Evolutionary conservation across 495 filamentous ascomycete genomes (phyloP).

Genomic region (Elasticomyces elasticus): DNA sequence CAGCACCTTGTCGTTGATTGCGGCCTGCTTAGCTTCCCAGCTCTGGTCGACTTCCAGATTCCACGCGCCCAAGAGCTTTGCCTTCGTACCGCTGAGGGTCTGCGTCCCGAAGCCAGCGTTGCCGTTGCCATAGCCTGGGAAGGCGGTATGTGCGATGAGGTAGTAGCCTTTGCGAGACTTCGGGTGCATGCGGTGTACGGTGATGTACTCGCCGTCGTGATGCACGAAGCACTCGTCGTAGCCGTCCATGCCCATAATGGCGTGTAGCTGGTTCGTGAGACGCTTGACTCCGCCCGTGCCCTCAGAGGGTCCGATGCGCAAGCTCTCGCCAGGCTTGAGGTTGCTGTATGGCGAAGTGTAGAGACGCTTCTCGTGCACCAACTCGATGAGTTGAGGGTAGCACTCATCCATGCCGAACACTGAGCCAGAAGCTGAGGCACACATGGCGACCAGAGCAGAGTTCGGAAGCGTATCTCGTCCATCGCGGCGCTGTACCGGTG

Average conservation of each 20-base stretch:
- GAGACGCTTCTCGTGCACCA: slow-evolving; percentile 74
- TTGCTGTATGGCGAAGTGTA: slow-evolving; percentile 66
- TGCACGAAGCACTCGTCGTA: slow-evolving; percentile 95
- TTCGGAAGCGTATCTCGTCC: slow-evolving; percentile 93
- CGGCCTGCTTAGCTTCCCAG: slow-evolving; percentile 52
- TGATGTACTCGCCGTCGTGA: slow-evolving; percentile 91
- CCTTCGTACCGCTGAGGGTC: slow-evolving; percentile 60
- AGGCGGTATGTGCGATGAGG: slow-evolving; percentile 88
- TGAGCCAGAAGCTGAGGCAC: slow-evolving; percentile 82
- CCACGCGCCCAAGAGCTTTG: slow-evolving; percentile 79
- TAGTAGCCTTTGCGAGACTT: slow-evolving; percentile 85
- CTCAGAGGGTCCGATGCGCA: slow-evolving; percentile 30
- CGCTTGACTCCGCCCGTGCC: slow-evolving; percentile 87
- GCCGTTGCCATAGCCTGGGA: slow-evolving; percentile 73
- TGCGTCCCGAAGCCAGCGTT: slow-evolving; percentile 68
- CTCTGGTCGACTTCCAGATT: slow-evolving; percentile 68
- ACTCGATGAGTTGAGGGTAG: slow-evolving; percentile 81
- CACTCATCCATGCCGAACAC: slow-evolving; percentile 99
- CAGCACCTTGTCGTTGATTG: slow-evolving; percentile 59
- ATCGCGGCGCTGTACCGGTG: slow-evolving; percentile 90
- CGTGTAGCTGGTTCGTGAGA: slow-evolving; percentile 84
- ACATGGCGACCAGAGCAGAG: slow-evolving; percentile 90
- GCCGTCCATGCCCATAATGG: slow-evolving; percentile 81
- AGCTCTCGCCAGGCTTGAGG: slow-evolving; percentile 43
- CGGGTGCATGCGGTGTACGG: slow-evolving; percentile 89